These are phyloP conservation scores for Fusarium cicatricum DNA, from an alignment of 2,329 filamentous ascomycete genomes.

Conservation along the genomic window DNA sequence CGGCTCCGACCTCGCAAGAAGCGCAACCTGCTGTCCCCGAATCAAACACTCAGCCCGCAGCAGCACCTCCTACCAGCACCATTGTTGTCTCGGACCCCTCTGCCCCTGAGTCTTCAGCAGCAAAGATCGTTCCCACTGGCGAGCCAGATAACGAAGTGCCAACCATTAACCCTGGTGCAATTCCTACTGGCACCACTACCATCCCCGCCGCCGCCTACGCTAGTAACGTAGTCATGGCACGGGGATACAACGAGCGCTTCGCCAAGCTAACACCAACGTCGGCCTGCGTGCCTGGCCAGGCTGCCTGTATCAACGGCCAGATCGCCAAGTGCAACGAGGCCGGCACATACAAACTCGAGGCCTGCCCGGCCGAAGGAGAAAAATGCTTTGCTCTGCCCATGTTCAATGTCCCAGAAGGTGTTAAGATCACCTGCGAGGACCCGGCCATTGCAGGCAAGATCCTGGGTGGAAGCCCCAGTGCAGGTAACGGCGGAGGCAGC, in stretches of 20 bases:
- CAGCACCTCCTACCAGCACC: slow-evolving; percentile 14
- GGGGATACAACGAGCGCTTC: slow-evolving; percentile 58
- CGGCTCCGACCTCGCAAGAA: background rate
- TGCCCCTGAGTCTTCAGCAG: slow-evolving; percentile 1
- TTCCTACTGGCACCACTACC: slow-evolving; percentile 49
- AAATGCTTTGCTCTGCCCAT: slow-evolving; percentile 65
- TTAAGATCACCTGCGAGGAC: slow-evolving; percentile 58
- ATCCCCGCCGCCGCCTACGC: slow-evolving; percentile 54
- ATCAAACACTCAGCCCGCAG: slow-evolving; percentile 6
- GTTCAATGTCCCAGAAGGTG: slow-evolving; percentile 54
- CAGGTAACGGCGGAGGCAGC: background rate
- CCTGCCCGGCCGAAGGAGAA: slow-evolving; percentile 41
- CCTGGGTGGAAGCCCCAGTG: slow-evolving; percentile 46
- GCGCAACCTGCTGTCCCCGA: background rate
- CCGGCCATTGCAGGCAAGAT: slow-evolving; percentile 51
- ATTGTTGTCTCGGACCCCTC: slow-evolving; percentile 25
- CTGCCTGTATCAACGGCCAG: slow-evolving; percentile 62
- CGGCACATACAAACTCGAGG: slow-evolving; percentile 53
- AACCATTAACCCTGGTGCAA: slow-evolving; percentile 48
- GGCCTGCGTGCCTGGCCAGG: slow-evolving; percentile 56
- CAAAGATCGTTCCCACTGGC: slow-evolving; percentile 26
- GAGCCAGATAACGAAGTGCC: slow-evolving; percentile 52
- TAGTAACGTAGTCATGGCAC: slow-evolving; percentile 55
- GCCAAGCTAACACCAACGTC: slow-evolving; percentile 54
- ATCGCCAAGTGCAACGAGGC: slow-evolving; percentile 55